Evolutionary conservation across 345 rosid species (phyloP).

Genomic region (Noccaea caerulescens): DNA sequence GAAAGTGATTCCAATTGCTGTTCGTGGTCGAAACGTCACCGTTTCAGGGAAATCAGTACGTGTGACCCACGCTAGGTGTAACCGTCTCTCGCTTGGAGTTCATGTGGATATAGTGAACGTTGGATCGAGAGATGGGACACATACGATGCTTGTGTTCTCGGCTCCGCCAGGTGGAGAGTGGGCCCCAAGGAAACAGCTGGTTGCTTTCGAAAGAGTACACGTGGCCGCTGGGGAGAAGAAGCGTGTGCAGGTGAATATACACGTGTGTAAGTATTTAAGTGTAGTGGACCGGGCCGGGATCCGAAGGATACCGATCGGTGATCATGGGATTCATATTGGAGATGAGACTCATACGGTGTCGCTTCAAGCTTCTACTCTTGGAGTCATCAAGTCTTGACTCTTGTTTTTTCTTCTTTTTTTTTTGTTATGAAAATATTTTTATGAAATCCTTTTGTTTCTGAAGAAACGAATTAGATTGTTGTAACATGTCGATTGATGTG

Average conservation of each 20-base stretch:
- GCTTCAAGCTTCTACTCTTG: constrained; percentile 60
- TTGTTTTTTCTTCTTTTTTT: not conserved
- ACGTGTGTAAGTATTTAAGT: constrained; percentile 83
- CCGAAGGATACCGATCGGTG: constrained; percentile 87
- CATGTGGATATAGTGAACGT: constrained; percentile 68
- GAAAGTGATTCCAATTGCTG: constrained; percentile 51
- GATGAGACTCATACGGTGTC: constrained; percentile 60
- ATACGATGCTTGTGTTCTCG: constrained; percentile 71
- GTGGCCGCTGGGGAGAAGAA: constrained; percentile 57
- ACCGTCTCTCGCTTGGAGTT: constrained; percentile 55
- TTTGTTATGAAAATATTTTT: not conserved
- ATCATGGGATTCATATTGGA: constrained; percentile 73
- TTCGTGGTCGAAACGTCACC: constrained; percentile 54
- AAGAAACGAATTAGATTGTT: constrained; percentile 20
- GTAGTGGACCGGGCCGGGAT: constrained; percentile 78
- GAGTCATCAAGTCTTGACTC: constrained; percentile 56
- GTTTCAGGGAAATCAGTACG: constrained; percentile 59
- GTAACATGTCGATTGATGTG: constrained; percentile 16
- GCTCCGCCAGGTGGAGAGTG: constrained; percentile 66
- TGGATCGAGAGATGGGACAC: constrained; percentile 70
- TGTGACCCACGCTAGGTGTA: constrained; percentile 72
- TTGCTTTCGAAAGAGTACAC: constrained; percentile 68
- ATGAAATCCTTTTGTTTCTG: constrained; percentile 5
- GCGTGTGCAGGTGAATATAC: constrained; percentile 63
- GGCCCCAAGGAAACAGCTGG: constrained; percentile 77